Evolutionary conservation across 768 basidiomycete genomes (phyloP), one percentile per base, ranked within the genome.

Genomic region (Gelatoporia subvermispora): DNA sequence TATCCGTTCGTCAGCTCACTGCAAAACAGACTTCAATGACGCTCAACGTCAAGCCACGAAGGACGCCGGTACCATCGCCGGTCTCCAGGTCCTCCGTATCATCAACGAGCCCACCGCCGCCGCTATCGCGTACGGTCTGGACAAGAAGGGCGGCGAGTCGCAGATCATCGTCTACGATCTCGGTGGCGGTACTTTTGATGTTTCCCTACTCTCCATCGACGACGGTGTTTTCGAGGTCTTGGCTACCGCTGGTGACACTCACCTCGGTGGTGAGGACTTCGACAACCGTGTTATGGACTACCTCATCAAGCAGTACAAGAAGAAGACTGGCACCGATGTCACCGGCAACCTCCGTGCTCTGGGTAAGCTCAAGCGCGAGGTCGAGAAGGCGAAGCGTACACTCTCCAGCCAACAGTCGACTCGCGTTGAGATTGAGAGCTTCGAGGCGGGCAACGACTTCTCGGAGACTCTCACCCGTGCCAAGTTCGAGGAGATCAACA

Each of bases 1-100:
- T 23, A 36, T 5, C 20, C 24, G 8, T 4, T 23, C 34, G 38
- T 18, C 45, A 47, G 13, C 28, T 31, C 5, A 22, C 21, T 13
- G 17, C 35, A 0, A 8, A 39, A 13, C 37, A 85, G 83, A 94
- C 79, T 96, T 95, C 84, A 97, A 98, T 68, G 94, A 97, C 74
- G 93, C 95, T 62, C 95, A 98, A 72, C 91, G 94, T 66, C 95
- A 97, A 68, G 95, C 95, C 15, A 97, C 95, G 71, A 98, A 97
- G 74, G 95, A 98, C 63, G 92, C 95, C 51, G 93, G 93, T 61
- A 85, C 85, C 35, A 96, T 97, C 61, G 88, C 94, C 36, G 94
- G 93, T 65, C 86, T 97, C 47, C 81, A 87, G 60, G 89, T 96
- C 51, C 88, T 97, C 65, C 91, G 93, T 71, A 94, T 97, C 66